Conservation (phyloP, 257 asterid genomes). For the Solanum arcanum region DNA sequence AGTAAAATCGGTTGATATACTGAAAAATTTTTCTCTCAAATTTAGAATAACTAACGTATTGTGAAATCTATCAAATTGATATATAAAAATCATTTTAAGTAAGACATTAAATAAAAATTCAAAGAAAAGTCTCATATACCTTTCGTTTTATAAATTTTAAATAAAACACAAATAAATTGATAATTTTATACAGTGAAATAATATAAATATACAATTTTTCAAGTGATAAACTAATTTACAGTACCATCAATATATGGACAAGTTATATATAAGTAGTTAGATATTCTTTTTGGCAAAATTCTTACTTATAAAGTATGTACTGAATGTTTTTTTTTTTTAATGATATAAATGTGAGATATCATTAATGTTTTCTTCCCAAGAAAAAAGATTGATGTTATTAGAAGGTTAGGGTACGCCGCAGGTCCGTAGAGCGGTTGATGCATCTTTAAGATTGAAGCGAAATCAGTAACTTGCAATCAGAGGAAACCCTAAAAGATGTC, state of each 20-base stretch:
- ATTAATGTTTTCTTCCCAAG: neutral
- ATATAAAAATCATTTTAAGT: neutral
- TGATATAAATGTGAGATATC: neutral
- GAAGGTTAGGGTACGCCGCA: neutral
- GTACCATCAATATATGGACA: neutral
- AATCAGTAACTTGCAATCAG: neutral
- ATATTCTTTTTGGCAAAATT: neutral
- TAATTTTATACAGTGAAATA: too few species aligned
- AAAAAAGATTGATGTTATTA: neutral
- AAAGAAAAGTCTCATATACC: neutral
- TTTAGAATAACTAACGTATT: neutral
- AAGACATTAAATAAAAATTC: neutral
- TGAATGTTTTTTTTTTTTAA: too few species aligned
- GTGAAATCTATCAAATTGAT: neutral
- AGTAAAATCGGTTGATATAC: neutral
- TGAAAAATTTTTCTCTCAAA: neutral
- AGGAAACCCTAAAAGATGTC: slow-evolving; percentile 80
- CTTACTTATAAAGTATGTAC: neutral
- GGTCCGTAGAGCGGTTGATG: neutral
- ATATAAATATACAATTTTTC: neutral
- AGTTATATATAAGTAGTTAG: neutral
- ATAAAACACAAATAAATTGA: too few species aligned
- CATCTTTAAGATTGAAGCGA: neutral
- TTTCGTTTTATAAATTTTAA: too few species aligned
- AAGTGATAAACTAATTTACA: neutral